Conservation (phyloP, 2,329 filamentous ascomycete species). For the Aspergillus sojae region DNA sequence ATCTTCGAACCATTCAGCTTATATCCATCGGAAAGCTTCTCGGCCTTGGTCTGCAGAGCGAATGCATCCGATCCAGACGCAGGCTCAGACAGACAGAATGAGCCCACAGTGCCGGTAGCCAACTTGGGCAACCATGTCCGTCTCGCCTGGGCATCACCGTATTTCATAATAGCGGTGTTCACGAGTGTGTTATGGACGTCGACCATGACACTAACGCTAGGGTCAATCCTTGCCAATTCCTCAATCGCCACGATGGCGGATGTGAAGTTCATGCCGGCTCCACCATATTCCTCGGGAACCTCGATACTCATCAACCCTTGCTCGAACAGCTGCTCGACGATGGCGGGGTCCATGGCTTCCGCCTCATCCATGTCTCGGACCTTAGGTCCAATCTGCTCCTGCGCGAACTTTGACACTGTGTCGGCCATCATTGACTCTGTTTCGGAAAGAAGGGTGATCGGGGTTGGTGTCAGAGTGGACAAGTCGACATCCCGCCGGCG, state of each 20-base stretch:
- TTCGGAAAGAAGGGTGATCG: constrained; percentile 90
- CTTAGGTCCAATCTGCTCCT: constrained; percentile 84
- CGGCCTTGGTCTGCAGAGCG: constrained; percentile 87
- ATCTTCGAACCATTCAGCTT: constrained; percentile 92
- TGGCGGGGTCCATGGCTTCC: constrained; percentile 83
- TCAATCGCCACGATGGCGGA: constrained; percentile 95
- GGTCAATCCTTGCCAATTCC: constrained; percentile 90
- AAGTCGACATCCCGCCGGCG: constrained; percentile 64
- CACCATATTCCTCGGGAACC: constrained; percentile 95
- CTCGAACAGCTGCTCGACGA: constrained; percentile 94
- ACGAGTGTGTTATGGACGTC: constrained; percentile 98
- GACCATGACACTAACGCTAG: constrained; percentile 90
- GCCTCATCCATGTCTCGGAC: constrained; percentile 97
- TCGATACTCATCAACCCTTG: constrained; percentile 97
- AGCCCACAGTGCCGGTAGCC: constrained; percentile 84
- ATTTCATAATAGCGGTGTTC: constrained; percentile 89
- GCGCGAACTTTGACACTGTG: constrained; percentile 85
- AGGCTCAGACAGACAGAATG: constrained; percentile 91
- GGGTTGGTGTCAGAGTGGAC: constrained; percentile 79
- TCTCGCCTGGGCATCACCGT: constrained; percentile 74
- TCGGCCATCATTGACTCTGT: constrained; percentile 88
- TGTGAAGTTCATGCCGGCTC: constrained; percentile 98
- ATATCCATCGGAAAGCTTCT: constrained; percentile 80
- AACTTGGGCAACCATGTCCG: constrained; percentile 87
- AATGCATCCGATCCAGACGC: constrained; percentile 95